These are phyloP conservation scores for Trichoderma guizhouense DNA, from an alignment of 2,329 filamentous ascomycete genomes.

Conservation along the genomic window DNA sequence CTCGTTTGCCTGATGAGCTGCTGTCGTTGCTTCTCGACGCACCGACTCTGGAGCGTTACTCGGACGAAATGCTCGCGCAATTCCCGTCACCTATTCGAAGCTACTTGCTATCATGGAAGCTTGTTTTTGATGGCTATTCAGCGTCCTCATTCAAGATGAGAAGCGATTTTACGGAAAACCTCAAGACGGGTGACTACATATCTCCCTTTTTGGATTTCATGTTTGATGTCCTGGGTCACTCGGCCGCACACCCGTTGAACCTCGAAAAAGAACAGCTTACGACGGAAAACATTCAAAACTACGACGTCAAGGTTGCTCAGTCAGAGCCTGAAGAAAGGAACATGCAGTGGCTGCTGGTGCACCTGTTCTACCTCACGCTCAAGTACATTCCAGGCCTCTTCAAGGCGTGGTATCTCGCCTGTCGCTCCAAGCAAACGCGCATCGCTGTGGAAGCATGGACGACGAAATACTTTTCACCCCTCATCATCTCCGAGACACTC, in stretches of 20 bases:
- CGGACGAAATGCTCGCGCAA: constrained; percentile 61
- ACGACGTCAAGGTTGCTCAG: constrained; percentile 50
- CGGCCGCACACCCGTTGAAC: constrained; percentile 68
- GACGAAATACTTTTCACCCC: constrained; percentile 73
- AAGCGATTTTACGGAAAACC: constrained; percentile 71
- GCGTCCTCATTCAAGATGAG: constrained; percentile 79
- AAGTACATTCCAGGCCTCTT: constrained; percentile 75
- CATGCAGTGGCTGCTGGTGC: constrained; percentile 77
- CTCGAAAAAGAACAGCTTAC: constrained; percentile 66
- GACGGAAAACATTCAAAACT: constrained; percentile 51
- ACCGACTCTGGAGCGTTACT: constrained; percentile 65
- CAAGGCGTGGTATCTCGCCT: constrained; percentile 80
- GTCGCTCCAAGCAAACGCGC: constrained; percentile 75
- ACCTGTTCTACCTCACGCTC: constrained; percentile 80
- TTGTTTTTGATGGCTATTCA: constrained; percentile 82
- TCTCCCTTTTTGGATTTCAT: constrained; percentile 70
- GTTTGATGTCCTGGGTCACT: constrained; percentile 81
- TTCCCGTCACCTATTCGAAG: constrained; percentile 70
- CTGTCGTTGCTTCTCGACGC: constrained; percentile 78
- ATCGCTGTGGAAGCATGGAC: constrained; percentile 82
- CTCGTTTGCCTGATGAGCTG: constrained; percentile 77
- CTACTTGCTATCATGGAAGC: constrained; percentile 84
- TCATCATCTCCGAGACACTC: constrained; percentile 63
- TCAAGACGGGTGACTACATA: constrained; percentile 71
- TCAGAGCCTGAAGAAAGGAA: constrained; percentile 65